Evolutionary conservation across 2,329 filamentous ascomycete species (phyloP), one percentile per base, ranked within the genome.

Genomic region (Colletotrichum limetticola): DNA sequence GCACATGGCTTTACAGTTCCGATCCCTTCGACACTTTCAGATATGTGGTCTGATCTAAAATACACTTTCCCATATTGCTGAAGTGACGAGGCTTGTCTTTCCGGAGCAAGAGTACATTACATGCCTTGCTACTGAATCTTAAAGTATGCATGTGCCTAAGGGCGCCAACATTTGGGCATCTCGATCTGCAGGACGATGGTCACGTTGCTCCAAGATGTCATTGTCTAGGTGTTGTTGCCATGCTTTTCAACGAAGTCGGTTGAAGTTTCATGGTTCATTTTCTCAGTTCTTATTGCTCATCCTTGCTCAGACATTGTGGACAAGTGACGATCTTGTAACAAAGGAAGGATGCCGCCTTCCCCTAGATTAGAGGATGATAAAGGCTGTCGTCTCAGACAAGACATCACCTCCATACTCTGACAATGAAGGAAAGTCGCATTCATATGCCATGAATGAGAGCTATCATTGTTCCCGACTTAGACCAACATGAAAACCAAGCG

Each of bases 401-500:
- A n/a, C 8, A 11, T 22, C 16, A 49, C 19, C 42, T 49, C 8
- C 42, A 49, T 49, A n/a, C 42, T 49, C 42, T 4, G 7, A 22
- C 42, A 49, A 49, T 49, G 42, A 49, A 49, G 1, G 42, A n/a
- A 49, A 49, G 42, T 55, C 11, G 8, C 28, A 26, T 63, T 55
- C 28, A 63, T 24, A 8, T 16, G 5, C 12, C 9, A 9, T 24
- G 3, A 19, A 3, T n/a, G 42, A 1, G 12, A 22, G 16, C 19
- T 67, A 19, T 12, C 5, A 67, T 67, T 67, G 65, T 61, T 61
- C 42, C 22, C 11, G 37, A 37, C 16, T 35, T 61, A 61, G 56
- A 16, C 2, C 37, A 9, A 19, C 4, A 7, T 37, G 30, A 19
- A 22, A 53, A n/a, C 8, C 2, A 22, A 37, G 30, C 46, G 16